Conservation (phyloP, 139 green algal genomes). For the Monoraphidium neglectum region DNA sequence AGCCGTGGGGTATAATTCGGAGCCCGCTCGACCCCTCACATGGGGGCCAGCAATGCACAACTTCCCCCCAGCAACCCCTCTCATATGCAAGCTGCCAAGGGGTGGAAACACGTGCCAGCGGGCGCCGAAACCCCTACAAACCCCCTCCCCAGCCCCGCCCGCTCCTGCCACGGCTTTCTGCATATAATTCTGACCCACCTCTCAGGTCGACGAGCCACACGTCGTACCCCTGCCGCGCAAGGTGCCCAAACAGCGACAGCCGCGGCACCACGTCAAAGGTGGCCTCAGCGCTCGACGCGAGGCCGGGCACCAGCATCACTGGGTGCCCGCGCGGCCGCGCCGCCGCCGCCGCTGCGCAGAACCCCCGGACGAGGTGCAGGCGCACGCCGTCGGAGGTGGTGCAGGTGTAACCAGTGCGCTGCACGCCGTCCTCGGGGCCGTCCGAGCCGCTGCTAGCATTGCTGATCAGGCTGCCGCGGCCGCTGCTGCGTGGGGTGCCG, state of each 20-base stretch:
- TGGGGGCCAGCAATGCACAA: not conserved
- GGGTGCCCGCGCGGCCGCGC: constrained; percentile 1
- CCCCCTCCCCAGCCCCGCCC: not conserved
- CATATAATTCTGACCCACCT: constrained; percentile 10
- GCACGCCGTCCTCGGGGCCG: too few species aligned
- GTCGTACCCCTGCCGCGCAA: constrained; percentile 19
- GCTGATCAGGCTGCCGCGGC: too few species aligned
- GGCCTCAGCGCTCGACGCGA: constrained; percentile 16
- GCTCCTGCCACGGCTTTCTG: not conserved
- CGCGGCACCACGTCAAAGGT: constrained; percentile 27
- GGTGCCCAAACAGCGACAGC: constrained; percentile 1
- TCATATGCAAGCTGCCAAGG: not conserved
- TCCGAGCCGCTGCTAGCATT: too few species aligned
- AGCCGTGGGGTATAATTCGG: too few species aligned
- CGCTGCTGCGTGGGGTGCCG: too few species aligned
- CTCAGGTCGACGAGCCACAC: constrained; percentile 30
- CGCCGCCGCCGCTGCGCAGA: too few species aligned
- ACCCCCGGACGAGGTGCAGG: too few species aligned
- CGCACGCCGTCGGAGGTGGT: too few species aligned
- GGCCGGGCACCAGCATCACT: constrained; percentile 29
- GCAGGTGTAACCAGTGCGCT: too few species aligned
- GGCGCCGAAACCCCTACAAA: not conserved
- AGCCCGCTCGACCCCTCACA: not conserved
- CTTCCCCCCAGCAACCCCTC: not conserved
- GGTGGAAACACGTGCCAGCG: not conserved